Evolutionary conservation across 352 stramenopile species (phyloP).

Genomic region (Phytophthora pseudosyringae): DNA sequence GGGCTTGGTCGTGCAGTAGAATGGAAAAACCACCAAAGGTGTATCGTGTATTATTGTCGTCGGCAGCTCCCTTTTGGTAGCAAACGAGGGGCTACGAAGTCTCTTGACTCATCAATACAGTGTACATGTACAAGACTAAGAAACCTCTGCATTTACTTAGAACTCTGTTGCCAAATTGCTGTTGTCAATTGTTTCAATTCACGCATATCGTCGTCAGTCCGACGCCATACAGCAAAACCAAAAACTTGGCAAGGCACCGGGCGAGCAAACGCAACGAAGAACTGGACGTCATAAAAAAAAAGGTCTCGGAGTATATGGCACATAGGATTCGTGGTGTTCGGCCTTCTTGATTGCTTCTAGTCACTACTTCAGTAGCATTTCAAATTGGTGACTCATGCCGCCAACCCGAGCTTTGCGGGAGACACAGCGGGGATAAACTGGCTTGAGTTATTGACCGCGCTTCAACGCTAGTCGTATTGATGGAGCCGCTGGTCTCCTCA

Average conservation of each 20-base stretch:
- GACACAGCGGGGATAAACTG: not conserved
- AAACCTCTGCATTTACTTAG: no score
- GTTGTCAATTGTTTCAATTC: constrained; percentile 13
- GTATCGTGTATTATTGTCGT: no score
- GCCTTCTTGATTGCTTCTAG: not conserved
- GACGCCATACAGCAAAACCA: constrained; percentile 4
- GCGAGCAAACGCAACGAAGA: not conserved
- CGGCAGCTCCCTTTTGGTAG: not conserved
- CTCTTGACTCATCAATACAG: constrained; percentile 2
- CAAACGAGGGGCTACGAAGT: not conserved
- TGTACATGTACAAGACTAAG: no score
- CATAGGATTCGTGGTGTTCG: not conserved
- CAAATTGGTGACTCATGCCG: not conserved
- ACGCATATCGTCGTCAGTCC: constrained; percentile 8
- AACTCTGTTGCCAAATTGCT: constrained; percentile 3
- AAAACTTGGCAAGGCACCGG: not conserved
- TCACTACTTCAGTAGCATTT: constrained; percentile 7
- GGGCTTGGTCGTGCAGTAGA: no score
- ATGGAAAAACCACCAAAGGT: no score
- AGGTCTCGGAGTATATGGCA: constrained; percentile 6
- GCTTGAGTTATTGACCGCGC: constrained; percentile 1
- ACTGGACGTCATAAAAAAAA: constrained; percentile 2
- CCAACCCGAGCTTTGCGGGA: no score
- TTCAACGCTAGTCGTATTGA: constrained; percentile 18
- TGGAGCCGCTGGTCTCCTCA: constrained; percentile 6